These are phyloP conservation scores for Alternaria triticimaculans DNA, from an alignment of 2,329 filamentous ascomycete genomes.

Conservation along the genomic window DNA sequence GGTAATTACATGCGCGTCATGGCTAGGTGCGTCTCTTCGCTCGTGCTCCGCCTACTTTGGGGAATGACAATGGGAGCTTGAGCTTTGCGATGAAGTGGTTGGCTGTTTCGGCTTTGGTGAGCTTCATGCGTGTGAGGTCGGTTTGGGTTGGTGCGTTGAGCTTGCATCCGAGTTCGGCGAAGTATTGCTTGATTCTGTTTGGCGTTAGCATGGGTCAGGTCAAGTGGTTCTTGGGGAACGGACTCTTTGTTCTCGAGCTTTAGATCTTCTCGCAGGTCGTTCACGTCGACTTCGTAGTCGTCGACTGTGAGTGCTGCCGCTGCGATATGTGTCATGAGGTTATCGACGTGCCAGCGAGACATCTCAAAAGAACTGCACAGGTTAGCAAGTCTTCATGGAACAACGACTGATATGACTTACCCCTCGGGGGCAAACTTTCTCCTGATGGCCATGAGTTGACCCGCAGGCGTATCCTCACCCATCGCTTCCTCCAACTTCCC, in stretches of 20 bases:
- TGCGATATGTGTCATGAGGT: conserved; percentile 75
- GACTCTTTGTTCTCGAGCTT: conserved; percentile 72
- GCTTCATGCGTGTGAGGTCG: conserved; percentile 59
- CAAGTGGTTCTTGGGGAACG: conserved; percentile 5
- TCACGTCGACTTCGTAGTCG: conserved; percentile 74
- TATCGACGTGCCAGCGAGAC: conserved; percentile 73
- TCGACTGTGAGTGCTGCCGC: conserved; percentile 75
- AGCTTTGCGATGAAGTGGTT: conserved; percentile 73
- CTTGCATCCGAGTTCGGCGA: conserved; percentile 75
- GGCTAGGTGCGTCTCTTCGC: conserved; percentile 18
- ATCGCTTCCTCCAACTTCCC: conserved; percentile 73
- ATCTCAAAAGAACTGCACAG: conserved; percentile 56
- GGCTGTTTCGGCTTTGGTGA: conserved; percentile 65
- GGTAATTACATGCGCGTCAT: not conserved
- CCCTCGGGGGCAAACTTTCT: conserved; percentile 65
- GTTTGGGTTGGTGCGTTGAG: conserved; percentile 57
- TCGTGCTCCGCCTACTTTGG: conserved; percentile 58
- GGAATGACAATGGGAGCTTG: conserved; percentile 81
- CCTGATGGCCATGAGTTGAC: conserved; percentile 49
- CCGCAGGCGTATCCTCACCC: conserved; percentile 35
- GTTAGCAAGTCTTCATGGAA: conserved; percentile 13
- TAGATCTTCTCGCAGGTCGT: conserved; percentile 73
- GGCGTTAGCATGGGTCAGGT: conserved; percentile 12
- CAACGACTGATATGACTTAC: conserved; percentile 21
- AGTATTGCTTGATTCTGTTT: conserved; percentile 69